Evolutionary conservation across 1,284 basidiomycete species (phyloP).

Genomic region (Schizophyllum amplum): DNA sequence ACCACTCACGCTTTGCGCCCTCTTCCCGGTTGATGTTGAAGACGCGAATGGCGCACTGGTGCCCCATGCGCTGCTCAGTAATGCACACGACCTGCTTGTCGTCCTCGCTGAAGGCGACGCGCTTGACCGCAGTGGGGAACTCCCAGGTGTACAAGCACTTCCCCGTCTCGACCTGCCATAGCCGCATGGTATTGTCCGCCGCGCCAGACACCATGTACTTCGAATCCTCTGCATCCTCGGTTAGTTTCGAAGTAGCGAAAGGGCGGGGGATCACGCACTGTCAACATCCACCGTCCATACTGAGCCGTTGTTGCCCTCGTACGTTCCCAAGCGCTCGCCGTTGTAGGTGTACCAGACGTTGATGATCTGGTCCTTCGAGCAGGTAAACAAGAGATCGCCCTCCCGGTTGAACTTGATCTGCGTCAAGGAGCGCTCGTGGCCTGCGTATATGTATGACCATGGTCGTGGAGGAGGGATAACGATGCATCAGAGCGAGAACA

Average conservation of each 20-base stretch:
- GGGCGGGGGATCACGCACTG: conserved; percentile 45
- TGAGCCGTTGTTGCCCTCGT: conserved; percentile 92
- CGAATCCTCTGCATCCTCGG: conserved; percentile 57
- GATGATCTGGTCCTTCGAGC: conserved; percentile 92
- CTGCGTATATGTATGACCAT: conserved; percentile 28
- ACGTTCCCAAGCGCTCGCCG: conserved; percentile 95
- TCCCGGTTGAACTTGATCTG: conserved; percentile 96
- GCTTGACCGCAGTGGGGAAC: conserved; percentile 96
- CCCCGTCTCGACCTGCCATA: conserved; percentile 89
- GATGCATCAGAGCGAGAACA: background rate
- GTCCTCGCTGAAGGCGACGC: conserved; percentile 87
- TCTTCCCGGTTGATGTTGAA: conserved; percentile 77
- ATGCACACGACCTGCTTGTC: conserved; percentile 85
- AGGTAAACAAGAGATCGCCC: conserved; percentile 93
- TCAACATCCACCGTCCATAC: conserved; percentile 98
- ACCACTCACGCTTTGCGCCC: conserved; percentile 58
- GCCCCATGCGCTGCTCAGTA: conserved; percentile 95
- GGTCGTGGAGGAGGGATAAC: conserved; percentile 2
- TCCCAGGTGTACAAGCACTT: conserved; percentile 94
- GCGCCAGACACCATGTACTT: conserved; percentile 83
- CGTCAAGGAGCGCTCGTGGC: conserved; percentile 97
- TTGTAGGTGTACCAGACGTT: conserved; percentile 99
- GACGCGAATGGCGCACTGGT: conserved; percentile 81
- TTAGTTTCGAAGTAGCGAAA: conserved; percentile 6
- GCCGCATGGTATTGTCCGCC: conserved; percentile 85